A percentile compares a stretch with the other conserved stretches of the same genome.
These are phyloP conservation scores for Tuber microsphaerosporum DNA, from an alignment of 495 filamentous ascomycete species.

Conservation along the genomic window DNA sequence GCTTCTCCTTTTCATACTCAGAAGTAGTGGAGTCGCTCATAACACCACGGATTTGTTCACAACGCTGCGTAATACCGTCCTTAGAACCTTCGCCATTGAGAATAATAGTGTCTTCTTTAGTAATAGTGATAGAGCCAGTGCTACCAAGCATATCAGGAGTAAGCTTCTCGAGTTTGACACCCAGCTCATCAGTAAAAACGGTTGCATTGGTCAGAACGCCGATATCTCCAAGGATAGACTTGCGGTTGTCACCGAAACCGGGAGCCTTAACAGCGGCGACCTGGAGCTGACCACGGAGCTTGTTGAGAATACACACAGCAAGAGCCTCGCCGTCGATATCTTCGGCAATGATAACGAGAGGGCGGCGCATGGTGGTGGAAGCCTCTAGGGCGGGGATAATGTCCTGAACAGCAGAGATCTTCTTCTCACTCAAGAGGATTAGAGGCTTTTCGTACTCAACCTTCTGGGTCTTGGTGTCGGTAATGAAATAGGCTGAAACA, in stretches of 20 bases:
- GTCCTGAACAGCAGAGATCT: conserved; percentile 97
- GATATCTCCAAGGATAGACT: conserved; percentile 95
- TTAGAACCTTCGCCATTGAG: conserved; percentile 96
- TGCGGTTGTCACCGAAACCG: conserved; percentile 99
- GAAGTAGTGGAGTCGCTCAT: conserved; percentile 88
- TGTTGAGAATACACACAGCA: conserved; percentile 98
- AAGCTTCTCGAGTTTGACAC: conserved; percentile 96
- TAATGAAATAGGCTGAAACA: conserved; percentile 99
- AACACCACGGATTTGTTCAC: conserved; percentile 97
- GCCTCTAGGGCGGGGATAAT: conserved; percentile 96
- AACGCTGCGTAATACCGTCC: conserved; percentile 86
- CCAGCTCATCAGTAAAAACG: conserved; percentile 96
- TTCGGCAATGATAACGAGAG: conserved; percentile 96
- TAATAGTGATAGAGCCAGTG: conserved; percentile 97
- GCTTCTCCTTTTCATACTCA: conserved; percentile 99
- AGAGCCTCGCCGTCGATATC: conserved; percentile 98
- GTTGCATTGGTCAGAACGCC: conserved; percentile 91
- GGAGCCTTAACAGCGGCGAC: conserved; percentile 98
- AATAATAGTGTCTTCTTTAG: conserved; percentile 99
- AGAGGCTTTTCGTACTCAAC: conserved; percentile 99
- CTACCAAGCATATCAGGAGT: conserved; percentile 93
- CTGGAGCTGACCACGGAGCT: conserved; percentile 97
- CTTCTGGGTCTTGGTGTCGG: conserved; percentile 95
- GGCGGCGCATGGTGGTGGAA: conserved; percentile 88
- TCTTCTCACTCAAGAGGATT: conserved; percentile 98